Base-by-base conservation (phyloP, 805 yeast genomes). In the Wickerhamomyces alni region DNA sequence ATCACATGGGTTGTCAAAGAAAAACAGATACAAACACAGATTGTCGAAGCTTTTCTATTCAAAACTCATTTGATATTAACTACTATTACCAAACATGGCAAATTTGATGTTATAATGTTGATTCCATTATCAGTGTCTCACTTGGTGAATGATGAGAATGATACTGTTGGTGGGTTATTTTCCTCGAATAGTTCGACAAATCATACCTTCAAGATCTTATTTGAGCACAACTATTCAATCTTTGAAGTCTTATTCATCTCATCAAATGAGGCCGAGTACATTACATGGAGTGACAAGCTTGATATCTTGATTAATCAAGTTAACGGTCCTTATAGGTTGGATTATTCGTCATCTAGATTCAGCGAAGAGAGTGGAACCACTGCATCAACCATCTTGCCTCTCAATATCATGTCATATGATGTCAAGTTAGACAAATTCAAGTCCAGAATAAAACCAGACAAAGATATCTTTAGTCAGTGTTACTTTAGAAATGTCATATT, bases 51-150 rank as follows among this genome's bases (percentile, higher is more conserved):
- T 53, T 32, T 75, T 32, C 48, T 75, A 17, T 77, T 73, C 59
- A 74, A 77, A 43, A 65, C 77, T 5, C 79, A 75, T 51, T 50
- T 77, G 21, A 45, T 78, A 1, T 42, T 74, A 27, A 57, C 66
- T 11, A 43, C 59, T 18, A 43, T 59, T 15, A 35, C 50, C 18
- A 58, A 56, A 42, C 37, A 39, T 12, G 40, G 47, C 8, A 59
- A 48, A 21, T 50, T 55, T 26, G 66, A 59, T 5, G 62, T 74
- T 6, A 60, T 57, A 13, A 72, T 76, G 45, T 63, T 77, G 12
- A 61, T 79, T 8, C 80, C 84, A 1, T 54, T 76, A 25, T 47
- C 68, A 6, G 59, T 55, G 28, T 59, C 62, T 11, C 45, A 46
- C 10, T 44, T 44, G 7, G 62, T 63, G 8, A 66, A 69, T 1